phyloP scores from a whole-genome alignment of 495 filamentous ascomycete species.

The Saxispiralis lemnorum region DNA sequence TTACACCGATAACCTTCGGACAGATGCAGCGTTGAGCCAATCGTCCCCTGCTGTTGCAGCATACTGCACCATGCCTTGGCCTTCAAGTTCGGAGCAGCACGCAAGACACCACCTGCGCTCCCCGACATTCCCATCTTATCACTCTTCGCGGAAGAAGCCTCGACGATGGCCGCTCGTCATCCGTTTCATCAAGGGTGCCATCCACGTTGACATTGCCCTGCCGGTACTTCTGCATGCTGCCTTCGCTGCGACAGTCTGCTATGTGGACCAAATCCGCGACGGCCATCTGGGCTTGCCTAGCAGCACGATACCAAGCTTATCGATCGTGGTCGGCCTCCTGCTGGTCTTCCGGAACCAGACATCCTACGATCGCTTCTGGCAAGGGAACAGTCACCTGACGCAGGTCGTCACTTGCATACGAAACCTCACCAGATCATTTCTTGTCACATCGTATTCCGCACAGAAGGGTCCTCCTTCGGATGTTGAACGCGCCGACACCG shows the following conservation, averaged over 20 bases:
- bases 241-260: conserved; percentile 47
- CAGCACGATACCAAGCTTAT: conserved; percentile 56
- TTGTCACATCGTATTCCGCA: conserved; percentile 27
- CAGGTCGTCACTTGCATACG: conserved; percentile 41
- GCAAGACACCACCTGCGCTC: conserved; percentile 6
- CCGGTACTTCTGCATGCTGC: conserved; percentile 47
- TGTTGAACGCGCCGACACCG: conserved; percentile 41
- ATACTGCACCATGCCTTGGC: background rate
- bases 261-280: conserved; percentile 38
- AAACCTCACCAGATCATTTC: conserved; percentile 44
- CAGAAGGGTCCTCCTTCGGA: conserved; percentile 15
- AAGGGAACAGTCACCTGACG: conserved; percentile 43
- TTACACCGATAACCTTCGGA: too few species aligned
- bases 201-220: conserved; percentile 46
- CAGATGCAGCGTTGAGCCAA: too few species aligned
- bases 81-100: background rate
- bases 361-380: conserved; percentile 57
- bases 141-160: conserved; percentile 39
- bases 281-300: conserved; percentile 42
- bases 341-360: conserved; percentile 63
- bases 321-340: conserved; percentile 66
- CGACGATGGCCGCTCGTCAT: conserved; percentile 55
- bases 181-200: conserved; percentile 59
- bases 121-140: conserved; percentile 30
- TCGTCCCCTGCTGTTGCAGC: too few species aligned